Evolutionary conservation across 2,329 filamentous ascomycete species (phyloP), one percentile per base, ranked within the genome.

Genomic region (Paraconiothyrium brasiliense): DNA sequence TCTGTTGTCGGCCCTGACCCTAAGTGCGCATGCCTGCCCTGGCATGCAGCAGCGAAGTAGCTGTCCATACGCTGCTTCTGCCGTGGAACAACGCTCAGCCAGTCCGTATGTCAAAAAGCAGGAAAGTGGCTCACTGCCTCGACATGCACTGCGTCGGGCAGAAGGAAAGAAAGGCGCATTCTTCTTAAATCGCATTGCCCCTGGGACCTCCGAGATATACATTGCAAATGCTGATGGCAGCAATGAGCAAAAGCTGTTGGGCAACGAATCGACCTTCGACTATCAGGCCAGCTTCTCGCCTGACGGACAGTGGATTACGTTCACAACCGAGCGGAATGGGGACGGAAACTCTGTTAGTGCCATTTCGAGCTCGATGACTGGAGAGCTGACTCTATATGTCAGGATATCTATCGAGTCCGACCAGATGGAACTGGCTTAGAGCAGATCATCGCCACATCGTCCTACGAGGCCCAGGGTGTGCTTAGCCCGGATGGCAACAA

Each of bases 261-360:
- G 43, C 3, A 61, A 67, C 7, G 59, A 76, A 22, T 68, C 72
- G 3, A 37, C 64, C 7, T 81, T 76, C 61, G 80, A 82, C 30
- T 82, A 80, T 59, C 80, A 82, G 54, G 78, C 74, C 8, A 67
- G 65, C 4, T 82, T 76, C 58, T 81, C 79, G 0, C 69, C 76
- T 0, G 79, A 81, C 50, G 76, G 78, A 5, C 47, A 80, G 62
- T 80, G 76, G 73, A 75, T 82, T 46, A 72, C 72, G 3, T 82
- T 82, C 61, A 82, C 78, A 2, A 74, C 69, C 20, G 79, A 82
- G 67, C 76, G 79, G 2, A 71, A 70, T 37, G 80, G 73, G 10
- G 78, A 80, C 54, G 80, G 80, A 2, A 74, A 82, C 27, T 75
- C 78, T 1, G 80, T 48, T 22, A 30, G 22, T 48, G 13, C 14